phyloP scores from a whole-genome alignment of 2,329 filamentous ascomycete genomes.

The Cercospora sp. region DNA sequence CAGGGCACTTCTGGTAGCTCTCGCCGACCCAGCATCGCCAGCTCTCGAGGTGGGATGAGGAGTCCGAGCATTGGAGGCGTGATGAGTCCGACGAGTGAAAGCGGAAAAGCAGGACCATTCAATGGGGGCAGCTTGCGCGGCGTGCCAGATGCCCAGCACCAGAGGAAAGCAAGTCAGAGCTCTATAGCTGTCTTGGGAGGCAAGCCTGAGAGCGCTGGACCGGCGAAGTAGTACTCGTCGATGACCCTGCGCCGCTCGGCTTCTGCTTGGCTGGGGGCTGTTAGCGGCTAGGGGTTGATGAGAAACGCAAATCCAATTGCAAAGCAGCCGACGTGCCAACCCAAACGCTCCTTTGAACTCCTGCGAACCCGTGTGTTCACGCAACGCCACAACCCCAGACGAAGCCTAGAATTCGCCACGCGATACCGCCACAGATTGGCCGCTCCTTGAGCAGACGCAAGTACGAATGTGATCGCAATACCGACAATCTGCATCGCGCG shows the following conservation, averaged over 20 bases:
- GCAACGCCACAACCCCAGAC: not conserved
- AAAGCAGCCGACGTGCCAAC: not conserved
- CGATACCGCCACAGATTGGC: not conserved
- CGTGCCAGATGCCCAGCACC: conserved; percentile 26
- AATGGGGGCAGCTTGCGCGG: conserved; percentile 7
- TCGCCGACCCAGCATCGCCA: conserved; percentile 34
- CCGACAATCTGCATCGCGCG: not conserved
- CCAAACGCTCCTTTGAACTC: not conserved
- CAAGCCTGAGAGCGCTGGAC: conserved; percentile 14
- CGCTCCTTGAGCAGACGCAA: not conserved
- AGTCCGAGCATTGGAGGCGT: conserved; percentile 25
- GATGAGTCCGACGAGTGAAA: conserved; percentile 28
- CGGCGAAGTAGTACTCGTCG: conserved; percentile 17
- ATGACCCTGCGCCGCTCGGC: not conserved
- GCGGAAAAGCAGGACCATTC: conserved; percentile 3
- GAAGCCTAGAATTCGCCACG: not conserved
- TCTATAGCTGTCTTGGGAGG: not conserved
- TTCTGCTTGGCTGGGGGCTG: not conserved
- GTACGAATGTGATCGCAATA: not conserved
- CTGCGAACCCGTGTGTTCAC: not conserved
- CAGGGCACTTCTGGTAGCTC: conserved; percentile 33
- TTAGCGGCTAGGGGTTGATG: not conserved
- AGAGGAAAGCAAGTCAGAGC: conserved; percentile 33
- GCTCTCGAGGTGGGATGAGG: conserved; percentile 29
- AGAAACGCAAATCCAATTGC: not conserved